These are phyloP conservation scores for Sechiopsis laciniata DNA, from an alignment of 306 rosid species.

Conservation along the genomic window DNA sequence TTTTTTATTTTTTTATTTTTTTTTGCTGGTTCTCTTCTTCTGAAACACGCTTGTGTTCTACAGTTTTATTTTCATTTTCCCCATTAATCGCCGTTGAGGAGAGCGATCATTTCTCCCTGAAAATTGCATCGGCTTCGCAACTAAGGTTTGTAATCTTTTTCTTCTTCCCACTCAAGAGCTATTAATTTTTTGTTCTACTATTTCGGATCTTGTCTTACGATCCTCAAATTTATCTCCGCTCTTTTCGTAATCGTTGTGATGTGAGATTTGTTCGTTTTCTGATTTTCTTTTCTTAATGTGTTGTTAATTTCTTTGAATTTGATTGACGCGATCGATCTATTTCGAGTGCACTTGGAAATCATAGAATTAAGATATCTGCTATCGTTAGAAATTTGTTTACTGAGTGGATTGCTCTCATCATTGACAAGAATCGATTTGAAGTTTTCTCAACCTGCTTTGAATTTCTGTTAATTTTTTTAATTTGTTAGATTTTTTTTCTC, in stretches of 20 bases:
- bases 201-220: no score
- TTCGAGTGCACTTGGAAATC: neutral
- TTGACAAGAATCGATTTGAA: neutral
- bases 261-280: neutral
- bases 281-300: neutral
- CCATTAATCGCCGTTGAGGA: neutral
- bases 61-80: neutral
- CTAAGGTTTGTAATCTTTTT: neutral
- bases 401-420: no score
- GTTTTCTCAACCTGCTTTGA: neutral
- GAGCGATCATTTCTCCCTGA: conserved; percentile 1
- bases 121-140: neutral
- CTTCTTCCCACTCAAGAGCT: neutral
- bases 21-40: no score
- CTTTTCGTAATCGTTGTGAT: neutral
- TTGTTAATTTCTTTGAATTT: neutral
- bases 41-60: neutral
- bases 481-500: neutral
- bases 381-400: neutral
- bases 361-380: neutral
- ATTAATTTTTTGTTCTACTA: neutral
- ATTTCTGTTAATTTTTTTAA: neutral
- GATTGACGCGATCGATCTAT: neutral
- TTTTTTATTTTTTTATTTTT: no score
- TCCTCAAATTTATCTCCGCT: neutral